A percentile compares a stretch with the other conserved stretches of the same genome.
These are phyloP conservation scores for Paramecium bursaria DNA, from an alignment of 73 alveolate genomes.

Conservation along the genomic window DNA sequence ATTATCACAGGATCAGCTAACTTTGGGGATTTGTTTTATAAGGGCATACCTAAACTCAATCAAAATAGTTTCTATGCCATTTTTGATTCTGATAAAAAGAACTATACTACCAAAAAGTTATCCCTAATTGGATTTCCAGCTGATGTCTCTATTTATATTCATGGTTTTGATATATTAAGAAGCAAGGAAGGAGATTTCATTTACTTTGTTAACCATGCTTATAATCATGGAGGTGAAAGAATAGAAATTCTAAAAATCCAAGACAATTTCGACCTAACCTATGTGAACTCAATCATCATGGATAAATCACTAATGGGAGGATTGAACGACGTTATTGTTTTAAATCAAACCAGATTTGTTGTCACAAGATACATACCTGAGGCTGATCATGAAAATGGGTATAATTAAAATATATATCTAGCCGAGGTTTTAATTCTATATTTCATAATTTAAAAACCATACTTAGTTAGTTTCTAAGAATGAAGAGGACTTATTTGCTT, in stretches of 20 bases:
- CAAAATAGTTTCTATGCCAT: conserved; percentile 25
- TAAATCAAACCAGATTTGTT: conserved; percentile 5
- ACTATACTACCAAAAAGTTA: background rate
- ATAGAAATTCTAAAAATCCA: conserved; percentile 26
- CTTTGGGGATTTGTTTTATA: background rate
- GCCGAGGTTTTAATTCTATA: background rate
- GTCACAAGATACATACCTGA: conserved; percentile 25
- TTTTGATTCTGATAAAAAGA: background rate
- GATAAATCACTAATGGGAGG: conserved; percentile 3
- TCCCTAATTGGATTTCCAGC: background rate
- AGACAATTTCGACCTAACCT: background rate
- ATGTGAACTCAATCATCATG: conserved; percentile 10
- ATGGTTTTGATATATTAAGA: conserved; percentile 14
- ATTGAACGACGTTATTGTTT: conserved; percentile 14
- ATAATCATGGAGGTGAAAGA: conserved; percentile 55
- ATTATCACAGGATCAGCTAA: conserved; percentile 35
- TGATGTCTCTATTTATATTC: conserved; percentile 25
- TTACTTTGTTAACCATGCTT: conserved; percentile 27
- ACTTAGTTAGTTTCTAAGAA: background rate
- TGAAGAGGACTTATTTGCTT: background rate
- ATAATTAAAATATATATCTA: background rate
- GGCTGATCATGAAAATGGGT: conserved; percentile 19
- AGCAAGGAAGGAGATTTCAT: conserved; percentile 23
- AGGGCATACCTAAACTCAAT: conserved; percentile 5
- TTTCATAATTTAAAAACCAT: background rate